A percentile compares a stretch with the other conserved stretches of the same genome.
Evolutionary conservation across 805 yeast species (phyloP).

Genomic region (Candida fluviatilis): DNA sequence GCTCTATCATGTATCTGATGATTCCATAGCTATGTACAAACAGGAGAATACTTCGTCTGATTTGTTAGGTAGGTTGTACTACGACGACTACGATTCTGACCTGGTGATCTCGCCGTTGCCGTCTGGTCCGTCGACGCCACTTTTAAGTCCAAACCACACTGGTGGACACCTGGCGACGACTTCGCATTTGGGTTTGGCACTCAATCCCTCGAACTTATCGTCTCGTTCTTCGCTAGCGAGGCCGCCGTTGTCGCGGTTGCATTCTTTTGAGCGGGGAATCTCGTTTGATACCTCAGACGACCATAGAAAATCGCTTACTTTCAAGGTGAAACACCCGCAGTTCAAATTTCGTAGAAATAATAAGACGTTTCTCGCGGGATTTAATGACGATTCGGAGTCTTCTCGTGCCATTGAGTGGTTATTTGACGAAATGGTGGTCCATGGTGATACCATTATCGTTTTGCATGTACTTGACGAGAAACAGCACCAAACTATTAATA

Average conservation of each 20-base stretch:
- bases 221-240: slow-evolving; percentile 4
- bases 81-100: slow-evolving; percentile 40
- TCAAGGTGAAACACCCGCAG: slow-evolving; percentile 39
- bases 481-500: slow-evolving; percentile 23
- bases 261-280: slow-evolving; percentile 34
- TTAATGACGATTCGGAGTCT: slow-evolving; percentile 34
- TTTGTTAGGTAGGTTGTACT: slow-evolving; percentile 38
- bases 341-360: slow-evolving; percentile 42
- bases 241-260: slow-evolving; percentile 11
- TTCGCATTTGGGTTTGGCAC: slow-evolving; percentile 6
- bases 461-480: slow-evolving; percentile 40
- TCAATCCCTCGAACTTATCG: slow-evolving; percentile 7
- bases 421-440: slow-evolving; percentile 39
- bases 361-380: slow-evolving; percentile 39
- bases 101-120: slow-evolving; percentile 15
- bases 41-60: slow-evolving; percentile 36
- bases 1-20: slow-evolving; percentile 35
- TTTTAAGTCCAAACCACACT: slow-evolving; percentile 13
- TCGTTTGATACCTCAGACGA: slow-evolving; percentile 37
- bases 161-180: slow-evolving; percentile 4
- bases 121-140: slow-evolving; percentile 15
- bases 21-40: slow-evolving; percentile 33
- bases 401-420: slow-evolving; percentile 41
- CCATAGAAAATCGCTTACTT: slow-evolving; percentile 32
- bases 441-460: slow-evolving; percentile 41